Evolutionary conservation across 2,329 filamentous ascomycete species (phyloP).

Genomic region (Aurifilum marmelostoma): DNA sequence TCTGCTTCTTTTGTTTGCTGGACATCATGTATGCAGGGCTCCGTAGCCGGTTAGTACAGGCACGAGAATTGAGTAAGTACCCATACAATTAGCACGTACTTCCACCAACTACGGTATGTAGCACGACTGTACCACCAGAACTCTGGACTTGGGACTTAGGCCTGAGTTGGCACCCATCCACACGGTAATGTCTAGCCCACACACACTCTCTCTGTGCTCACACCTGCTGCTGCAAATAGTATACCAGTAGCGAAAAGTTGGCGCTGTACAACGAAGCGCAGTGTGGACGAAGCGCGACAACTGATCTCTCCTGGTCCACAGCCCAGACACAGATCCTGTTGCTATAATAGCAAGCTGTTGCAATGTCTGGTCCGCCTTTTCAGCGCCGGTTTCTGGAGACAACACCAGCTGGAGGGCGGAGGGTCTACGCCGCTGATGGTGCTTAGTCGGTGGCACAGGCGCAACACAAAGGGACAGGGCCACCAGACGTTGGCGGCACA

Average conservation of each 20-base stretch:
- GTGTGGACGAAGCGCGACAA: conserved; percentile 7
- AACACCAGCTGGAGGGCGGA: conserved; percentile 18
- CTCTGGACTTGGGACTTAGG: neutral
- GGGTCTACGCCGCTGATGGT: conserved; percentile 5
- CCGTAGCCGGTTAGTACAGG: neutral
- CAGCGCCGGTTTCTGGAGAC: neutral
- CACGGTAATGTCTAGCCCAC: neutral
- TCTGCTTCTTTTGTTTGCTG: conserved; percentile 2
- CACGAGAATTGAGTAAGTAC: neutral
- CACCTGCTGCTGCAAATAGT: neutral
- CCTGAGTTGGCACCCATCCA: neutral
- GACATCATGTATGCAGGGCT: conserved; percentile 4
- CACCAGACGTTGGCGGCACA: conserved; percentile 22
- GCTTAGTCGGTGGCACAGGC: conserved; percentile 13
- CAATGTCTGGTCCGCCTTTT: conserved; percentile 22
- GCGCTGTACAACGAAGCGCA: conserved; percentile 4
- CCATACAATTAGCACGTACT: neutral
- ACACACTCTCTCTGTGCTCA: neutral
- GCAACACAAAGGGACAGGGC: conserved; percentile 7
- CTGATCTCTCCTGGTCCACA: neutral
- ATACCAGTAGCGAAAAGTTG: neutral
- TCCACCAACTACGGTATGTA: neutral
- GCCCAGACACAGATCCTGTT: neutral
- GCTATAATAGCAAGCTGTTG: neutral
- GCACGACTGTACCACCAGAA: neutral